Evolutionary conservation across 768 basidiomycete genomes (phyloP), one percentile per base, ranked within the genome.

Genomic region (Rhizopogon vesiculosus): DNA sequence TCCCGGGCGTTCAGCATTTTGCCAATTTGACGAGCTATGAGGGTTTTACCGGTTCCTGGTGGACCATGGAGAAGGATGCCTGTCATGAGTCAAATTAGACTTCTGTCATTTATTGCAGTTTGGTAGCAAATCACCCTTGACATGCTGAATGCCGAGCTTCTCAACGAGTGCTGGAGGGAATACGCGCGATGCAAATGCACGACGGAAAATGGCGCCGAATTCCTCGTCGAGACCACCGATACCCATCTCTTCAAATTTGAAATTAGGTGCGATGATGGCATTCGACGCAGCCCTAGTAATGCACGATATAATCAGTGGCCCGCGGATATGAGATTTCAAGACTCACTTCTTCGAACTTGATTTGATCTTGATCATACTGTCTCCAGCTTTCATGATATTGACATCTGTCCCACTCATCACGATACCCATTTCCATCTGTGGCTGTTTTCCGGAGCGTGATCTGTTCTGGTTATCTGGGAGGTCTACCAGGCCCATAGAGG

Each of bases 231-330:
- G 78, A 65, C 97, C 97, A 65, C 97, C 97, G 64, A 99, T 98
- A 16, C 97, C 97, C 96, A 99, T 98, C 69, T 99, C 97, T 66
- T 96, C 91, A 59, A 99, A 99, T 72, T 97, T 98, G 83, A 99
- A 99, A 72, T 98, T 98, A 1, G 97, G 93, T 0, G 93, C 87
- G 9, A 99, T 81, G 62, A 99, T 96, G 0, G 97, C 93, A 67
- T 98, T 98, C 7, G 94, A 85, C 5, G 93, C 86, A 0, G 91
- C 84, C 63, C 93, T 95, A 46, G 3, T 46, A 46, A 15, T 22
- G 38, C 25, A 2, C 8, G n/a, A 59, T 63, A n/a, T 38, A 38
- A 38, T 38, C 35, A 63, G 50, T 5, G 51, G 38, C 40, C 29
- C 6, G 13, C 7, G 1, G 39, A 6, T 19, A 9, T 7, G 3